These are phyloP conservation scores for Blumeria graminis DNA, from an alignment of 2,329 filamentous ascomycete species.

Conservation along the genomic window DNA sequence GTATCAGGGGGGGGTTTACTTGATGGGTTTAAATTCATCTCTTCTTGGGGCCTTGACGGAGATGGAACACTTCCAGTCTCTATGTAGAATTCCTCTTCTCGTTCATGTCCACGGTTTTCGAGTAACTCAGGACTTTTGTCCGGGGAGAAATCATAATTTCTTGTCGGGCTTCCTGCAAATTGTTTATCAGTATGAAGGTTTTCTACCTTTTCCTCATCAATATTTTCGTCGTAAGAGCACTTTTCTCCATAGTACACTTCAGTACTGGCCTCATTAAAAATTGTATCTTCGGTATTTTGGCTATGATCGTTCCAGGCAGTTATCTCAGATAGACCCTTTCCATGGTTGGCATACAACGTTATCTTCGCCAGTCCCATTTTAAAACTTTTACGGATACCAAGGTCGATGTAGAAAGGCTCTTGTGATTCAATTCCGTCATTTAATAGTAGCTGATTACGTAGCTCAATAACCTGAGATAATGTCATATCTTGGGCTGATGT, in stretches of 20 bases:
- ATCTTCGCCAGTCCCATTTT: conserved; percentile 26
- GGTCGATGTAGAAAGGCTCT: conserved; percentile 31
- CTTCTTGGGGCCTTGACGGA: too few species aligned
- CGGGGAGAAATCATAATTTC: too few species aligned
- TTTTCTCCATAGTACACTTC: not conserved
- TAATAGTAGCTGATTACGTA: conserved; percentile 31
- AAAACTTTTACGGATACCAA: conserved; percentile 29
- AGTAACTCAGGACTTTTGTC: too few species aligned
- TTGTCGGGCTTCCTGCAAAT: too few species aligned
- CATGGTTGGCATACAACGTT: conserved; percentile 25
- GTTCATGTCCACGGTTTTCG: not conserved
- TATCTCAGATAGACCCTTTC: conserved; percentile 22
- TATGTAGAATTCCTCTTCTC: not conserved
- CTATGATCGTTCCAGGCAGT: conserved; percentile 10
- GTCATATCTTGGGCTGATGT: conserved; percentile 23
- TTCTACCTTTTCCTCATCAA: not conserved
- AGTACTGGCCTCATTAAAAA: not conserved
- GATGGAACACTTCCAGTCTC: not conserved
- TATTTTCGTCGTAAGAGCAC: not conserved
- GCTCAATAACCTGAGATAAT: conserved; percentile 30
- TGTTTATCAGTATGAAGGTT: too few species aligned
- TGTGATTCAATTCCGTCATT: conserved; percentile 30
- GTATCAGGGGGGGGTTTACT: not conserved
- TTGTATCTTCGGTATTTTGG: conserved; percentile 3
- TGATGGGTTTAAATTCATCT: too few species aligned